Evolutionary conservation across 495 filamentous ascomycete genomes (phyloP).

Genomic region (Penicillium antarcticum): DNA sequence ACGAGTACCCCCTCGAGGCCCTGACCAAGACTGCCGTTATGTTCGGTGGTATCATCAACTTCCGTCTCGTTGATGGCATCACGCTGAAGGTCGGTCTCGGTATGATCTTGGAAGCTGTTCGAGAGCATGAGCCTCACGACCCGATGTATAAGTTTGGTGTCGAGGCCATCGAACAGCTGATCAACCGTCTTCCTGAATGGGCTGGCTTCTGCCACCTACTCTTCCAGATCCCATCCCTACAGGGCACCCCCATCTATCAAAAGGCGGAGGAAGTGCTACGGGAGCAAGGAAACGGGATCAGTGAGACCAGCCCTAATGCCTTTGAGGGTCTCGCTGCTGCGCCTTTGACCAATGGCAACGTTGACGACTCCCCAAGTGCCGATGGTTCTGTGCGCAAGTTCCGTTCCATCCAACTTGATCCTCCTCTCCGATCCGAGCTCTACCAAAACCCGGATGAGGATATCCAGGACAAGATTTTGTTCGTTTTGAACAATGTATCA

Average conservation of each 20-base stretch:
- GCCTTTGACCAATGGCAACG: conserved; percentile 60
- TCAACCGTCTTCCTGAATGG: conserved; percentile 83
- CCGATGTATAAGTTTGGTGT: conserved; percentile 98
- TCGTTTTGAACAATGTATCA: conserved; percentile 94
- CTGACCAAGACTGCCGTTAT: conserved; percentile 92
- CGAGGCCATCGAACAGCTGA: conserved; percentile 89
- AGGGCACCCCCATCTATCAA: conserved; percentile 77
- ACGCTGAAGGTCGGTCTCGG: conserved; percentile 86
- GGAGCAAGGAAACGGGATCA: conserved; percentile 48
- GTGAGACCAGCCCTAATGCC: conserved; percentile 30
- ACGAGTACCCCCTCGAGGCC: conserved; percentile 89
- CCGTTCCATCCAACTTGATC: conserved; percentile 69
- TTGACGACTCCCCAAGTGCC: conserved; percentile 53
- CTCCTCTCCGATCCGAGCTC: conserved; percentile 50
- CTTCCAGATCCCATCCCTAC: conserved; percentile 73
- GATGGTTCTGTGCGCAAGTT: conserved; percentile 61
- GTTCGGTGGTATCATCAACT: conserved; percentile 95
- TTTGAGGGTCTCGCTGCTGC: conserved; percentile 37
- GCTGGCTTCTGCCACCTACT: conserved; percentile 82
- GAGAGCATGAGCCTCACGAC: conserved; percentile 72
- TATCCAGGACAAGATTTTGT: conserved; percentile 87
- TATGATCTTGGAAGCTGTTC: conserved; percentile 94
- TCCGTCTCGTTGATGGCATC: conserved; percentile 81
- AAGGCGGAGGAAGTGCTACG: conserved; percentile 78
- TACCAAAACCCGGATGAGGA: conserved; percentile 83